phyloP scores from a whole-genome alignment of 768 basidiomycete species.

The Russula vinacea region DNA sequence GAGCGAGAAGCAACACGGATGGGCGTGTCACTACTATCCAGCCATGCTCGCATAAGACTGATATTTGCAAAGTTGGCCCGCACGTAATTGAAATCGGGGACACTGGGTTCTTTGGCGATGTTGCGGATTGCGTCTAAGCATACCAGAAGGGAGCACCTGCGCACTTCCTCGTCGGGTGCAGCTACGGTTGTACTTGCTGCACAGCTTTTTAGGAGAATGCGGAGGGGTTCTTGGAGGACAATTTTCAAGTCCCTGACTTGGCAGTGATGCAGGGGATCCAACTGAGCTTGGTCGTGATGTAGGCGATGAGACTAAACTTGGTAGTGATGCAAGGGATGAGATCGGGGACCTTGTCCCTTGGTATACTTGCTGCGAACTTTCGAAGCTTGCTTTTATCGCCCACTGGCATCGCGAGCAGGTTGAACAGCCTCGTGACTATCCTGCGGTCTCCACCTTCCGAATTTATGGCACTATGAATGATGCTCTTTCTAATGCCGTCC shows the following conservation, averaged over 20 bases:
- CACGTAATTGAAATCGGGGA: not conserved
- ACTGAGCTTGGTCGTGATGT: no score
- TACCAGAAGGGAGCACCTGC: not conserved
- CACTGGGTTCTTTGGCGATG: not conserved
- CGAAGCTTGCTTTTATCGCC: not conserved
- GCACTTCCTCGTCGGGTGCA: not conserved
- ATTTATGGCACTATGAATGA: not conserved
- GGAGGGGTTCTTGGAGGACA: not conserved
- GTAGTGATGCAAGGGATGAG: not conserved
- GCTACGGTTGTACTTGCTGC: not conserved
- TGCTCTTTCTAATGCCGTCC: not conserved
- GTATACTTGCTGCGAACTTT: not conserved
- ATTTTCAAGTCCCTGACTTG: not conserved
- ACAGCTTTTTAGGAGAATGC: not conserved
- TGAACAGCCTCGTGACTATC: not conserved
- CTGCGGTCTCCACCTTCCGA: not conserved
- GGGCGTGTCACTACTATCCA: not conserved
- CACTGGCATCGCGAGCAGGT: not conserved
- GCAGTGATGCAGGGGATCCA: no score
- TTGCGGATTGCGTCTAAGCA: not conserved
- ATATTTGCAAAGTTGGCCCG: not conserved
- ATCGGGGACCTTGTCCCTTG: not conserved
- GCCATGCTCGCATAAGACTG: not conserved
- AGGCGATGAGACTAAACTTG: no score
- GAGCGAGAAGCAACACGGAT: not conserved